Evolutionary conservation across 2,329 filamentous ascomycete species (phyloP), one percentile per base, ranked within the genome.

Genomic region (Fonsecaea pedrosoi): DNA sequence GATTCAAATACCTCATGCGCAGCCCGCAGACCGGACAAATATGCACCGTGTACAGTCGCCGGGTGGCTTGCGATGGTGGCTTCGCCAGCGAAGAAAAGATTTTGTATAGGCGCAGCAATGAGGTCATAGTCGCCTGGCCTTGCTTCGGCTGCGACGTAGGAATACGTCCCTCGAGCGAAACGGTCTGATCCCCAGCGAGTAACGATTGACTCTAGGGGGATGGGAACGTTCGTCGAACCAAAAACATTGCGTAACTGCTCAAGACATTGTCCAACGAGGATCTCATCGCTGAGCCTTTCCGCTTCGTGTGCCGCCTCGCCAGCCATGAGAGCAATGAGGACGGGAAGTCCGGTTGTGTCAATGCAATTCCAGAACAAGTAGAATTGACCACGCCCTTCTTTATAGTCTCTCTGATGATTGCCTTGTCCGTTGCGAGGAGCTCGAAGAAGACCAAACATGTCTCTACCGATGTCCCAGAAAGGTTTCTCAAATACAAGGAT

Each of bases 361-460:
- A 93, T 90, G 62, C 93, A 92, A 74, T 99, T 98, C 87, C 97
- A 98, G 87, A 97, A 98, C 73, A 99, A 87, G 75, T 98, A 99
- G 79, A 97, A 97, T 30, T 94, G 90, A n/a, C 94, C 94, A 61
- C 94, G 88, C 68, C 88, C 89, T 3, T 85, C 82, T 4, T 88
- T 83, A 74, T 98, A 98, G 71, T 97, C 91, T 59, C 86, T 86
- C 74, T 96, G 92, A 54, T 89, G 83, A 62, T 94, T 84, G 75
- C 92, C 96, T 64, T 88, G 85, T 3, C 85, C 82, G 67, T 87
- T 86, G 25, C 70, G 66, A 2, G 94, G 89, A 71, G 92, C 89
- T 65, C 94, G 90, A 50, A 99, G 82, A 48, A 97, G 87, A 10
- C 95, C 96, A 77, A 99, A 97, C 78, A 99, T 98, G 77, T 99